Base-by-base conservation (phyloP, 495 filamentous ascomycete species). In the Penicillium egyptiacum region DNA sequence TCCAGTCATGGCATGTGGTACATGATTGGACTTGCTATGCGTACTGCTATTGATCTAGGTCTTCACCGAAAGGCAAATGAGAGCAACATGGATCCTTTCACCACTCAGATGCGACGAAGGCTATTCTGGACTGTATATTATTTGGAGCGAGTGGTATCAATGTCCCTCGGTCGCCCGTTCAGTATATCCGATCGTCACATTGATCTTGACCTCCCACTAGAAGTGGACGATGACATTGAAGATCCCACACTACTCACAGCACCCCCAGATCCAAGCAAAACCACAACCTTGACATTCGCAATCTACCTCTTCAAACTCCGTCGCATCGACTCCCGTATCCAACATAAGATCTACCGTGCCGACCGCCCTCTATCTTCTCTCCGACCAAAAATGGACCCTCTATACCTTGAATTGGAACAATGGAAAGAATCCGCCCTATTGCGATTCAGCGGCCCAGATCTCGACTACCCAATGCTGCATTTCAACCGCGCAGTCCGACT, bases 51-150 rank as follows among this genome's bases (percentile, higher is more conserved):
- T 35, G 79, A 83, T 50, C 68, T 83, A 5, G 80, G 79, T 5
- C 69, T 83, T 9, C 79, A 83, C 44, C 67, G 77, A 33, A 79
- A 75, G 53, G 75, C 75, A 50, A 78, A 79, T 54, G 76, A 81
- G 52, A 70, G 64, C 47, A 75, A 71, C 43, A 60, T 81, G 30
- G 70, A 81, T 22, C 72, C 70, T 31, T 77, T 78, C 59, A 75
- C 74, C 2, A 72, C 73, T 4, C 78, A 81, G 48, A 73, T 79
- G 69, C 73, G 78, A 26, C 68, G 79, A 6, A 68, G 78, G 22
- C 69, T 83, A 0, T 83, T 83, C 45, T 83, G 79, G 79, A 80
- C 74, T 0, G 78, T 81, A 0, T 82, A 82, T 58, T 81, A 79
- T 43, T 66, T 82, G 4, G 79, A 82, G 57, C 53, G 79, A 45